These are phyloP conservation scores for Corinectria fuckeliana DNA, from an alignment of 2,329 filamentous ascomycete species.

Conservation along the genomic window DNA sequence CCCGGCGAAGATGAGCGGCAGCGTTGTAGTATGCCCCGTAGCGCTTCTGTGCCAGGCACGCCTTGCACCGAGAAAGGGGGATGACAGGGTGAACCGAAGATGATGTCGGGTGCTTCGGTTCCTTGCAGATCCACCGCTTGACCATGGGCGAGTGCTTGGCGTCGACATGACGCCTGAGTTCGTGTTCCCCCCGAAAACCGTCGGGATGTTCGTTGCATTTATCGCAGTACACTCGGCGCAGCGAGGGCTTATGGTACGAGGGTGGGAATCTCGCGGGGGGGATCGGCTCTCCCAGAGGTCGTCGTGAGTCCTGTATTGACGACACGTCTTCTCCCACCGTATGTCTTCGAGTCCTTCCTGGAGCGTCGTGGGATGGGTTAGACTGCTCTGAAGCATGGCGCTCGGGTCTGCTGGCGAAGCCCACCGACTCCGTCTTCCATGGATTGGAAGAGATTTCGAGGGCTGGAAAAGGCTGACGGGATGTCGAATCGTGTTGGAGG, in stretches of 20 bases:
- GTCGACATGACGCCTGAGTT: conserved; percentile 73
- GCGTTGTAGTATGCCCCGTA: conserved; percentile 67
- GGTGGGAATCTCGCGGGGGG: conserved; percentile 44
- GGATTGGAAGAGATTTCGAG: conserved; percentile 15
- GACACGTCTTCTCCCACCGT: conserved; percentile 36
- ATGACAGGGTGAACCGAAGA: conserved; percentile 55
- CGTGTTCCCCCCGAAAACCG: conserved; percentile 90
- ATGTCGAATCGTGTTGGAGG: conserved; percentile 17
- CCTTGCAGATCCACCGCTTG: conserved; percentile 63
- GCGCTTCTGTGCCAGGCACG: conserved; percentile 61
- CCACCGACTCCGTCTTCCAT: conserved; percentile 25
- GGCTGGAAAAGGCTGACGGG: conserved; percentile 21
- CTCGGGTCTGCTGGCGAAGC: conserved; percentile 21
- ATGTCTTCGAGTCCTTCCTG: conserved; percentile 31
- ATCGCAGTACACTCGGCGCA: conserved; percentile 77
- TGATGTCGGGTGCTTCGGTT: conserved; percentile 50
- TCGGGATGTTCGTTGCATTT: conserved; percentile 83
- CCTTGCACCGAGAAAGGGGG: conserved; percentile 62
- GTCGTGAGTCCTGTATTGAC: conserved; percentile 25
- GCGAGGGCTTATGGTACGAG: conserved; percentile 60
- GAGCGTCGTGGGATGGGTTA: conserved; percentile 14
- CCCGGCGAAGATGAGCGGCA: conserved; percentile 62
- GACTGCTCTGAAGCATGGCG: conserved; percentile 23
- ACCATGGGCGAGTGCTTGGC: conserved; percentile 63
- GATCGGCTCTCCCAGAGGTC: conserved; percentile 52